phyloP scores from a whole-genome alignment of 2,329 filamentous ascomycete species.

The Cladobotryum protrusum region DNA sequence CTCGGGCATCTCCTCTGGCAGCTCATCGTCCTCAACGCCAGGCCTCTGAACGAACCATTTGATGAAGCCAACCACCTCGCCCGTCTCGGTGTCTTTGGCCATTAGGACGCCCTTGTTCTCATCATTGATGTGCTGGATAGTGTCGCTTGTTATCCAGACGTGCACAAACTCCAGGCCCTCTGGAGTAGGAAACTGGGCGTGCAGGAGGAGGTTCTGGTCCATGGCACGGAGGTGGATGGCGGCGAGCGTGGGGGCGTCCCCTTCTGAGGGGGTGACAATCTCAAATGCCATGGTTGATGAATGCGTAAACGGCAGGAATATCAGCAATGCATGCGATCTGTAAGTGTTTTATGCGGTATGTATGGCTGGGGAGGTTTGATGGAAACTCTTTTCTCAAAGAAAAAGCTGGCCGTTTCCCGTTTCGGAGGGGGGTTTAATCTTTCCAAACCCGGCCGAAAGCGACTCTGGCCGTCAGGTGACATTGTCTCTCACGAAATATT shows the following conservation, averaged over 20 bases:
- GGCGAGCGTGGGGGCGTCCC: conserved; percentile 20
- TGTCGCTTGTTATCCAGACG: conserved; percentile 26
- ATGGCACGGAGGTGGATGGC: conserved; percentile 34
- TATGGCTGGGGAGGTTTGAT: not conserved
- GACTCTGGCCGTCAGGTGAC: no score
- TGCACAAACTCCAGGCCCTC: conserved; percentile 24
- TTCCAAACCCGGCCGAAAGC: no score
- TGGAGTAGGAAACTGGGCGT: conserved; percentile 33
- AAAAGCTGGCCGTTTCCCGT: no score
- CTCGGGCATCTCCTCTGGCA: conserved; percentile 13
- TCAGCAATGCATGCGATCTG: no score
- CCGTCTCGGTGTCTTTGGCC: conserved; percentile 25
- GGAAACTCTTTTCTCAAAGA: no score
- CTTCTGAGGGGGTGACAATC: conserved; percentile 20
- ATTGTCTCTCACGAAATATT: no score
- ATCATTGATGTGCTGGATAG: conserved; percentile 22
- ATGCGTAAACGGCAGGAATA: not conserved
- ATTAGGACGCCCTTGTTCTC: conserved; percentile 26
- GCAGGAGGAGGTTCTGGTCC: conserved; percentile 32
- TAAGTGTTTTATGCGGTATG: not conserved
- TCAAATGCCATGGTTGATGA: conserved; percentile 20
- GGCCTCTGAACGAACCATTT: conserved; percentile 29
- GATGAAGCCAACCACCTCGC: conserved; percentile 27
- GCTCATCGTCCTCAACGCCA: conserved; percentile 10
- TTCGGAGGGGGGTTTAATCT: no score